A percentile compares a stretch with the other conserved stretches of the same genome.
Conservation (phyloP, 2,329 filamentous ascomycete species). For the Xylariaceae sp. region DNA sequence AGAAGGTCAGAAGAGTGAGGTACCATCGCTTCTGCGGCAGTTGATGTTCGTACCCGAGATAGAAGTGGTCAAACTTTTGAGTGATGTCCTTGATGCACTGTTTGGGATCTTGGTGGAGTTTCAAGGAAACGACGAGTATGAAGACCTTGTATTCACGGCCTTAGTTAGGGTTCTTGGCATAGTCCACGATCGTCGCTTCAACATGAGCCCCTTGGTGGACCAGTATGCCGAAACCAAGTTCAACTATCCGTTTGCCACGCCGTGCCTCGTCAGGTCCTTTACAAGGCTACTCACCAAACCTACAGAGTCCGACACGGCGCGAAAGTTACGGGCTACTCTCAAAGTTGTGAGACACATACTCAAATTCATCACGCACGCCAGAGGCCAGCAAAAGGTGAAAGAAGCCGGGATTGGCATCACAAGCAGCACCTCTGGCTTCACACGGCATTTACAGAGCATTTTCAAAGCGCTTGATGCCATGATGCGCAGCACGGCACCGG, state of each 20-base stretch:
- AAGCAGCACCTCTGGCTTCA: constrained; percentile 67
- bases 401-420: constrained; percentile 84
- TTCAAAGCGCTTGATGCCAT: constrained; percentile 87
- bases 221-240: constrained; percentile 85
- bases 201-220: constrained; percentile 84
- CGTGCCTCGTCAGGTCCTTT: constrained; percentile 83
- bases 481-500: constrained; percentile 82
- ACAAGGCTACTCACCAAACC: constrained; percentile 77
- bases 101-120: constrained; percentile 91
- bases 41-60: constrained; percentile 94
- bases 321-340: constrained; percentile 83
- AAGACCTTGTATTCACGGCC: constrained; percentile 87
- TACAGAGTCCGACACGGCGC: constrained; percentile 75
- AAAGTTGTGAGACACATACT: constrained; percentile 92
- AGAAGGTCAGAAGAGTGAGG: constrained; percentile 65
- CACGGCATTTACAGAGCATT: constrained; percentile 75
- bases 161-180: constrained; percentile 88
- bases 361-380: constrained; percentile 89
- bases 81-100: constrained; percentile 82
- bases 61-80: constrained; percentile 91
- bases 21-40: constrained; percentile 71
- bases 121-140: constrained; percentile 85
- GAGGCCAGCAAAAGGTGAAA: constrained; percentile 82
- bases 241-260: constrained; percentile 88
- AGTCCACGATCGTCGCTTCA: constrained; percentile 90